Evolutionary conservation across 768 basidiomycete species (phyloP).

Genomic region (Termitomyces sp.): DNA sequence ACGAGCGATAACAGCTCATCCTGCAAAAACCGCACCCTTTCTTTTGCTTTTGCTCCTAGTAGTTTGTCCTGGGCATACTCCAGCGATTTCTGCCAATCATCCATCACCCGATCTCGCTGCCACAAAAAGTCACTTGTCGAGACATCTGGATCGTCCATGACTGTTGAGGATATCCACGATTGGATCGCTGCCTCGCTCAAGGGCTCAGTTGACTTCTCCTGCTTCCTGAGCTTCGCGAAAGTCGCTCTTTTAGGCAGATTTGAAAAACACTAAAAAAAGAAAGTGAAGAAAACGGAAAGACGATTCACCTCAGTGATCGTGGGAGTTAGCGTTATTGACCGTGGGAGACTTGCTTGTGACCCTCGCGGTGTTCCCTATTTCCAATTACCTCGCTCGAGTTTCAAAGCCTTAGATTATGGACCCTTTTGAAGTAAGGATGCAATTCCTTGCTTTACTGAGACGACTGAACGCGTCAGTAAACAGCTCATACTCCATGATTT

Average conservation of each 20-base stretch:
- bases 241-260: slow-evolving; percentile 35
- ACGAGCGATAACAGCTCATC: slow-evolving; percentile 60
- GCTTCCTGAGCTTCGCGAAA: slow-evolving; percentile 49
- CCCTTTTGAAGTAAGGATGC: slow-evolving; percentile 72
- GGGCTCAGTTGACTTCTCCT: slow-evolving; percentile 34
- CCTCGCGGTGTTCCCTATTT: neutral
- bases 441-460: slow-evolving; percentile 60
- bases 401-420: slow-evolving; percentile 34
- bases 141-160: slow-evolving; percentile 29
- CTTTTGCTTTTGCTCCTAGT: slow-evolving; percentile 50
- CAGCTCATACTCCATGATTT: slow-evolving; percentile 5
- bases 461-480: slow-evolving; percentile 62
- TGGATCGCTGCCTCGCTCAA: slow-evolving; percentile 56
- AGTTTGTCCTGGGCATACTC: slow-evolving; percentile 50
- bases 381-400: neutral
- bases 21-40: slow-evolving; percentile 54
- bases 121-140: slow-evolving; percentile 33
- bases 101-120: slow-evolving; percentile 51
- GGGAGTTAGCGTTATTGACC: slow-evolving; percentile 11
- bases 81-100: slow-evolving; percentile 54
- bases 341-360: slow-evolving; percentile 6
- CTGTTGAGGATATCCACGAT: slow-evolving; percentile 59
- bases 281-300: neutral
- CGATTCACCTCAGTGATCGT: neutral
- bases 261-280: slow-evolving; percentile 17